These are phyloP conservation scores for Heteromeles arbutifolia DNA, from an alignment of 306 rosid species.

Conservation along the genomic window DNA sequence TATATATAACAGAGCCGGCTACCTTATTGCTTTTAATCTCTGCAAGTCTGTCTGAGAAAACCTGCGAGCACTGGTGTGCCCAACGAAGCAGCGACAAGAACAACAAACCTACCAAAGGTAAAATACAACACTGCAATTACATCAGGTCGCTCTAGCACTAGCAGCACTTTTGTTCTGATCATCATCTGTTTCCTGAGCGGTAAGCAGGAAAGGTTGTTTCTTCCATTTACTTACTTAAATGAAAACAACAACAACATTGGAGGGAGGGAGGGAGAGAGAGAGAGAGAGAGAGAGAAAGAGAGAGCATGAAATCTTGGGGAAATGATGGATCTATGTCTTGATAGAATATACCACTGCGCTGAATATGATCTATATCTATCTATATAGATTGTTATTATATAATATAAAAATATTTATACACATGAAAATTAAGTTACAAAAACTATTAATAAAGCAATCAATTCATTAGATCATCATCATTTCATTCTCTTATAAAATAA, in stretches of 20 bases:
- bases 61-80: conserved; percentile 28
- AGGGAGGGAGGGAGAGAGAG: background rate
- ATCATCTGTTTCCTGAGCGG: conserved; percentile 4
- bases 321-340: background rate
- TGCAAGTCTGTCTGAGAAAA: conserved; percentile 13
- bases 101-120: conserved; percentile 35
- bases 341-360: background rate
- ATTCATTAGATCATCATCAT: background rate
- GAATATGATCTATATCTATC: background rate
- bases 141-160: conserved; percentile 17
- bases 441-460: background rate
- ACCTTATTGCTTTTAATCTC: conserved; percentile 11
- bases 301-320: background rate
- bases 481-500: background rate
- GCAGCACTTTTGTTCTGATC: conserved; percentile 1
- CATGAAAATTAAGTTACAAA: background rate
- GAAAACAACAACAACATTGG: background rate
- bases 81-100: conserved; percentile 42
- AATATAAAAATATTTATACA: background rate
- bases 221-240: background rate
- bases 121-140: conserved; percentile 20
- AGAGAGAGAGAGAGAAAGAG: background rate
- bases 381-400: background rate
- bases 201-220: conserved; percentile 4
- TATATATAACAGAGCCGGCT: background rate